Base-by-base conservation (phyloP, 805 yeast species). In the Starmerella vaccinii region DNA sequence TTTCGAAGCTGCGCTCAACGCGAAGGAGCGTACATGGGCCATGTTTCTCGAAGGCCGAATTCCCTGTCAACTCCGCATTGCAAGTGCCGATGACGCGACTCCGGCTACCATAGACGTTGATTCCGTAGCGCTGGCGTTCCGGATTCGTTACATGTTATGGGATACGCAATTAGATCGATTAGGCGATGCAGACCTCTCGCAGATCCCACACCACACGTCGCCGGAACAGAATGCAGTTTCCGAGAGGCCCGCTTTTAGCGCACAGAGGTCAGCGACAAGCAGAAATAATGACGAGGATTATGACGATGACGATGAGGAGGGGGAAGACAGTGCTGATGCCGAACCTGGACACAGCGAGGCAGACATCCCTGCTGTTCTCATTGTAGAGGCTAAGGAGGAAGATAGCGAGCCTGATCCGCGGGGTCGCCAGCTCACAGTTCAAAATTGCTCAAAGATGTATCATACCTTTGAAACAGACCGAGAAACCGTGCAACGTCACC, bases 401-500 rank as follows among this genome's bases (percentile, higher is more conserved):
- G 60, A 56, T 29, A 41, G 47, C 7, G 59, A 54, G 41, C 56
- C 58, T 5, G 62, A 58, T 41, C 21, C 49, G 4, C 49, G 44
- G 9, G 60, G 57, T 15, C 52, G 50, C 19, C 26, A 24, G 5
- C 42, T 72, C 73, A 49, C 75, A 66, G 51, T 59, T 19, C 46
- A 40, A 10, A 53, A 79, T 55, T 77, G 78, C 66, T 75, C 76
- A 65, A 77, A 75, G 54, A 72, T 77, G 33, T 82, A 81, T 61
- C 86, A 82, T 60, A 73, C 75, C 43, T 81, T 81, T 61, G 89
- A 82, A 60, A 71, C 72, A 49, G 89, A 82, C 62, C 63, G 75
- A 49, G 94, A 85, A 48, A 84, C 89, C 1, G 71, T 86, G 49
- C 70, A 81, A 49, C 84, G 86, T 59, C 74, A 92, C 61, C 67